Base-by-base conservation (phyloP, 2,329 filamentous ascomycete species). In the Apiospora pterosperma region DNA sequence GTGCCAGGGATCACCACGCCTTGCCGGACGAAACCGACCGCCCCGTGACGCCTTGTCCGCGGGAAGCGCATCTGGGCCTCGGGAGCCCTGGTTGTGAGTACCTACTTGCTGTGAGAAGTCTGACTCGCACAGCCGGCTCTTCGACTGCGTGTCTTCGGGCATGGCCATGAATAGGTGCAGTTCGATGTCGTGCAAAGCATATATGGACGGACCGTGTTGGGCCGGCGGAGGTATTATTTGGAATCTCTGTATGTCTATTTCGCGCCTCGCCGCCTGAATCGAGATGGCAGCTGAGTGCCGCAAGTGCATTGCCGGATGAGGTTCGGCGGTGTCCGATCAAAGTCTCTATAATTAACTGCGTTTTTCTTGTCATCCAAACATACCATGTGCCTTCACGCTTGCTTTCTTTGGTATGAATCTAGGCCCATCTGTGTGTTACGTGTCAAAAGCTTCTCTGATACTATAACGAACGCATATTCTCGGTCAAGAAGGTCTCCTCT, bases 21-120 rank as follows among this genome's bases (percentile, higher is more conserved):
- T 25, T 55, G 7, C 88, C 90, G 0, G 73, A 82, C 0, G 81
- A 86, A 61, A 80, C 83, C 0, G 90, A 93, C 71, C 80, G 93
- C 48, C 79, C 93, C 1, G 79, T 93, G 31, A 92, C 90, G 2
- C 90, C 93, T 72, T 90, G 89, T 0, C 91, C 91, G 16, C 84
- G 90, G 0, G 80, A 79, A 66, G 82, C 78, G 1, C 85, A 90
- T 71, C 81, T 85, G 66, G 90, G 93, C 68, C 78, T 81, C 5
- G 73, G 72, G 14, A 73, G 73, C 25, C 72, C 76, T 10, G 91
- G 91, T 2, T 93, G 90, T 70, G 82, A 86, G 68, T 81, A 79
- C 8, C 14, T 81, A 79, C 8, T 11, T 55, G 16, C 80, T 93
- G n/a, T 77, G 83, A 8, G 77, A 80, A 61, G 81, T 93, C 25